Conservation (phyloP, 106 monocot genomes). For the Vanilla planifolia region DNA sequence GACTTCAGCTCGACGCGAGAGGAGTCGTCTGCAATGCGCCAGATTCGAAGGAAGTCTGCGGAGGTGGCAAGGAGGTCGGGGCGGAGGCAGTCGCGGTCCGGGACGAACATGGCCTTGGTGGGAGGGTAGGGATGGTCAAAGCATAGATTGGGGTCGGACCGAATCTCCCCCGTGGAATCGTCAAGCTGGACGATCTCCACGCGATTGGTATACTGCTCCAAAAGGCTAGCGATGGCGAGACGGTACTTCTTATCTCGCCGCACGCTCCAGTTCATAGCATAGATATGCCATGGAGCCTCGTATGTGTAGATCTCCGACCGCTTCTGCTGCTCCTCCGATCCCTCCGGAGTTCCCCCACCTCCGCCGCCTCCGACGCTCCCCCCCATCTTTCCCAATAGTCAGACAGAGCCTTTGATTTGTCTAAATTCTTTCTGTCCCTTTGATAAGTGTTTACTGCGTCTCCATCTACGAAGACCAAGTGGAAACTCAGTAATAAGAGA, state of each 20-base stretch:
- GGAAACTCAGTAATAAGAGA: no score
- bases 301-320: slow-evolving; percentile 99
- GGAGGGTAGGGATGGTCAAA: slow-evolving; percentile 97
- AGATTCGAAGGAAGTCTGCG: slow-evolving; percentile 91
- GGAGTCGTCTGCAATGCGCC: slow-evolving; percentile 37
- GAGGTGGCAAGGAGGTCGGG: slow-evolving; percentile 96
- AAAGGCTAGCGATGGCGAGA: slow-evolving; percentile 78
- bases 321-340: slow-evolving; percentile 76
- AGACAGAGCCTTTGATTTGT: no score
- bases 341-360: slow-evolving; percentile 24
- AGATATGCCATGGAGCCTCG: slow-evolving; percentile 98
- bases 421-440: no score
- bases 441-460: no score
- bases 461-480: no score
- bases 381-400: not conserved
- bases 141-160: slow-evolving; percentile 64
- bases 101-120: slow-evolving; percentile 87
- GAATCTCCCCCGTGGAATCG: slow-evolving; percentile 93
- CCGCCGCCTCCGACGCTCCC: slow-evolving; percentile 17
- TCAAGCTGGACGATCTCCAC: slow-evolving; percentile 98
- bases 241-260: slow-evolving; percentile 97
- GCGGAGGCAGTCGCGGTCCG: slow-evolving; percentile 73
- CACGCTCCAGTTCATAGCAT: slow-evolving; percentile 99
- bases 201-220: slow-evolving; percentile 76
- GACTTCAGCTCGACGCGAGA: slow-evolving; percentile 33